Evolutionary conservation across 495 filamentous ascomycete genomes (phyloP), one percentile per base, ranked within the genome.

Genomic region (Daldinia childiae): DNA sequence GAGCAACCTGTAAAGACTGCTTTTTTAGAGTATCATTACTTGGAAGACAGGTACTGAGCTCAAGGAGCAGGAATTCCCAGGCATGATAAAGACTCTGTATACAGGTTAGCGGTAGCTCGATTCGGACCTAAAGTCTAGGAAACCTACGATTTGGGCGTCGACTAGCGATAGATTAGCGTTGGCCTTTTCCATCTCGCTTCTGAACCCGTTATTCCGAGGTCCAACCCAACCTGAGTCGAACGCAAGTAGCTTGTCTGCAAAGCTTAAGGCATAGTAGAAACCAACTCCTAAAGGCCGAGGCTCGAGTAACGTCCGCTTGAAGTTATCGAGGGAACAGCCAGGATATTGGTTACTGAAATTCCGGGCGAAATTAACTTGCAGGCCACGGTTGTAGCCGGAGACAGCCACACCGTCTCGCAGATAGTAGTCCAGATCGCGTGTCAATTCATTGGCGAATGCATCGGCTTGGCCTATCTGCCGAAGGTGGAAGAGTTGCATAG

Each of bases 101-200:
- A 7, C 61, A 50, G 66, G 75, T 84, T 79, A 84, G 77, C 17
- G 58, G 11, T 45, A n/a, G 36, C 19, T 60, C 17, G 36, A 24
- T 50, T 24, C 2, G 15, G 50, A 39, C 36, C 4, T 17, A 3
- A 9, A 36, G 3, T 32, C 2, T 12, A 39, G 19, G 58, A 51
- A 66, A 87, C 92, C 82, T 87, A 94, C 90, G 68, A 95, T 88
- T 82, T 98, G 93, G 38, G 95, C 90, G 76, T 98, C 93, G 50
- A 98, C 92, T 15, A 97, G 82, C 19, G 93, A 95, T 62, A 99
- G 76, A 76, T 98, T 98, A 72, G 92, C 76, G 78, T 99, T 98
- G 38, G 94, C 95, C 69, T 86, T 87, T 74, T 88, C 88, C 77
- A 98, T 88, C 75, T 98, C 96, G 34, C 85, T 85, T 59, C 82